These are phyloP conservation scores for Porogramme epimiltina DNA, from an alignment of 1,284 basidiomycete species.

Conservation along the genomic window DNA sequence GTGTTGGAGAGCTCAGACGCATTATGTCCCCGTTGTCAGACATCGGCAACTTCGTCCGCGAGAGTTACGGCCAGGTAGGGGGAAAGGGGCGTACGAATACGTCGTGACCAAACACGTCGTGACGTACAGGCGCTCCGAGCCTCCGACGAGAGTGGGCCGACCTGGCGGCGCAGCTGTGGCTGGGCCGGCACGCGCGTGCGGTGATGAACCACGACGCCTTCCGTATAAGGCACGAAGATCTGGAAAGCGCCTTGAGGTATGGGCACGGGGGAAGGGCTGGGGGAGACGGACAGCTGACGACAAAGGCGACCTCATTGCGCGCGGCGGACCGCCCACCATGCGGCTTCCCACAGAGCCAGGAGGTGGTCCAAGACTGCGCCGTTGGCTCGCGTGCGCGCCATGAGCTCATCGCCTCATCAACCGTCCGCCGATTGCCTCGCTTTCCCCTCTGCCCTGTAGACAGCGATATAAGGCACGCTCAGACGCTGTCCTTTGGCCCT, in stretches of 20 bases:
- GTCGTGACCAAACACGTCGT: too few relatives aligned
- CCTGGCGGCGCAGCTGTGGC: too few relatives aligned
- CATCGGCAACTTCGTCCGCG: too few relatives aligned
- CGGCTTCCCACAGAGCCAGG: background rate
- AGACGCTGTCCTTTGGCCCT: conserved; percentile 2
- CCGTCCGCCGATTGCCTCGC: conserved; percentile 9
- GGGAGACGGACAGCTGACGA: too few relatives aligned
- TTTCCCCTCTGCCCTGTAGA: conserved; percentile 25
- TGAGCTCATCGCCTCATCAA: conserved; percentile 15
- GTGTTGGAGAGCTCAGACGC: too few relatives aligned
- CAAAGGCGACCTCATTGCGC: background rate
- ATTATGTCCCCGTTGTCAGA: too few relatives aligned
- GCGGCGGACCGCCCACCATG: conserved; percentile 1
- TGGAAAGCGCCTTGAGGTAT: background rate
- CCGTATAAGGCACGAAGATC: conserved; percentile 5
- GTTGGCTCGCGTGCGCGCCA: conserved; percentile 9
- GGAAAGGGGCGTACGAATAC: too few relatives aligned
- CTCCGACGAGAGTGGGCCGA: too few relatives aligned
- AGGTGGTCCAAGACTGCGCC: background rate
- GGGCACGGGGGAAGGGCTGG: background rate
- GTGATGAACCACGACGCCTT: conserved; percentile 14
- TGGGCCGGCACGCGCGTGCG: too few relatives aligned
- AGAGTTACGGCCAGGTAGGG: too few relatives aligned
- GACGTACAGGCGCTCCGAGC: too few relatives aligned
- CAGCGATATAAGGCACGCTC: conserved; percentile 13